These are phyloP conservation scores for Solanum megistacrolobum DNA, from an alignment of 257 asterid genomes.

Conservation along the genomic window DNA sequence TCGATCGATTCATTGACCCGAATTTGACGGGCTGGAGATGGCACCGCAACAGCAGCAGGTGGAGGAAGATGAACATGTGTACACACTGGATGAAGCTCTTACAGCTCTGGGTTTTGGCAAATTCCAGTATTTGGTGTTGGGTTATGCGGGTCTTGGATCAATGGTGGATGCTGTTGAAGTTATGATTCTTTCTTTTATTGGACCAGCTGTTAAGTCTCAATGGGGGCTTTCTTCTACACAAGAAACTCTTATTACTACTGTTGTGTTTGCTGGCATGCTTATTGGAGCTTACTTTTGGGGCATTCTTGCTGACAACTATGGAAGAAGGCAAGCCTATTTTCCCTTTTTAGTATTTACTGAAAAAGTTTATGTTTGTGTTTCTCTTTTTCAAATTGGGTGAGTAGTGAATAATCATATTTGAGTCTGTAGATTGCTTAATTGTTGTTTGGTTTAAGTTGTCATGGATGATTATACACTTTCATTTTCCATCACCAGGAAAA, in stretches of 20 bases:
- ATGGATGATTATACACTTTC: not conserved
- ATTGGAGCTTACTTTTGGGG: slow-evolving; percentile 77
- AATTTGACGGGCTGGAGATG: not conserved
- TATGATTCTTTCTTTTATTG: slow-evolving; percentile 68
- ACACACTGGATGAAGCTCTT: slow-evolving; percentile 65
- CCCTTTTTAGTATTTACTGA: not conserved
- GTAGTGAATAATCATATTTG: not conserved
- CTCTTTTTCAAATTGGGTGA: not conserved
- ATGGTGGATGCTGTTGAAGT: slow-evolving; percentile 76
- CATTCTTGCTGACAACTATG: slow-evolving; percentile 44
- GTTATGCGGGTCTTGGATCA: slow-evolving; percentile 71
- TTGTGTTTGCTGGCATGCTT: slow-evolving; percentile 80
- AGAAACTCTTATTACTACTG: slow-evolving; percentile 56
- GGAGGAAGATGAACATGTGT: not conserved
- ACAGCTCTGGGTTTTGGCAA: slow-evolving; percentile 68
- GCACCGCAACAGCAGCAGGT: not conserved
- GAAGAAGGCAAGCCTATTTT: slow-evolving; percentile 51
- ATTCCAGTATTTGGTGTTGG: slow-evolving; percentile 45
- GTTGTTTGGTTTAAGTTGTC: not conserved
- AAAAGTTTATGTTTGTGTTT: not conserved
- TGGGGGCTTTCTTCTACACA: slow-evolving; percentile 66
- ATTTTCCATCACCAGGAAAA: slow-evolving; percentile 41
- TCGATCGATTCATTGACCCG: not conserved
- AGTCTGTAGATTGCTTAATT: not conserved
- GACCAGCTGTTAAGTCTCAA: slow-evolving; percentile 47